Conservation (phyloP, 768 basidiomycete species). For the Russula sp. region DNA sequence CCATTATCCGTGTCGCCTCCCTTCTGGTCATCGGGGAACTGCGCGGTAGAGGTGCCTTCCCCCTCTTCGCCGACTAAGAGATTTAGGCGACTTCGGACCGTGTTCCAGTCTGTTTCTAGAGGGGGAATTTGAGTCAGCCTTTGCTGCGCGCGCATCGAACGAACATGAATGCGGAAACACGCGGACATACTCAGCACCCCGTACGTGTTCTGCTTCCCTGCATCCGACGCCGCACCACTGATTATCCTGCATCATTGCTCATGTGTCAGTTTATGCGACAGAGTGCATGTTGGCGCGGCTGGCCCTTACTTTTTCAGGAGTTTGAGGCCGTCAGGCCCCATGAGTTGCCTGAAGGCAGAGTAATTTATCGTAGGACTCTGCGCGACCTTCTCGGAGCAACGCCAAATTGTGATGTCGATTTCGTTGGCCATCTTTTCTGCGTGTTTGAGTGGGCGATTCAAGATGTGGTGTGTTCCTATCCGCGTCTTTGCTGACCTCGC, state of each 20-base stretch:
- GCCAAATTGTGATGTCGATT: neutral
- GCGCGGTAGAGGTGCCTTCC: neutral
- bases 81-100: neutral
- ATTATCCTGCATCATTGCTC: neutral
- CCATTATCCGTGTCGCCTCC: too few species aligned
- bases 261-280: neutral
- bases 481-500: neutral
- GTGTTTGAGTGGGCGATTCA: neutral
- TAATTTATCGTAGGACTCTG: neutral
- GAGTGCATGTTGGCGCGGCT: neutral
- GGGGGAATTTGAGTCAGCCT: too few species aligned
- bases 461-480: neutral
- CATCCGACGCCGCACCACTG: neutral
- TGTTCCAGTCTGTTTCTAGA: neutral
- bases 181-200: neutral
- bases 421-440: neutral
- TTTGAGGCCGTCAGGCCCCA: neutral
- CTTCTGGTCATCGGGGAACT: neutral
- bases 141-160: too few species aligned
- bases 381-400: neutral
- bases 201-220: neutral
- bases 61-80: neutral
- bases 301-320: conserved; percentile 1
- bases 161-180: neutral
- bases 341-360: neutral